Conservation (phyloP, 257 asterid species). For the Solanum sejunctum region DNA sequence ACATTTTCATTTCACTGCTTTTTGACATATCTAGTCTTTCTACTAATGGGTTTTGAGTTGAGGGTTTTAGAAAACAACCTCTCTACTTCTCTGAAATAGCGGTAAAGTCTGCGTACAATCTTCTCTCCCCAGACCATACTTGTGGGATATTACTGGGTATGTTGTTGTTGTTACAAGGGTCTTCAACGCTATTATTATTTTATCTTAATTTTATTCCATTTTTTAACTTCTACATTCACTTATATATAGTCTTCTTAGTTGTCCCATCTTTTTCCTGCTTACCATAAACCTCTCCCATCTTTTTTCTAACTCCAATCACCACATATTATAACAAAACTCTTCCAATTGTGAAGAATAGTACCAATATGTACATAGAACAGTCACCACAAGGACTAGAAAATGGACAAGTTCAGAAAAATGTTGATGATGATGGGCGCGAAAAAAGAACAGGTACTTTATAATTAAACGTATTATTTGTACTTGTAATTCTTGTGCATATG, state of each 20-base stretch:
- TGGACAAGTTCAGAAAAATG: neutral
- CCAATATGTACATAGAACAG: neutral
- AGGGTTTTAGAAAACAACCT: too few relatives aligned
- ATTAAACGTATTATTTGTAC: too few relatives aligned
- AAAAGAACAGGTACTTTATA: slow-evolving; percentile 10
- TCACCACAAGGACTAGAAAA: neutral
- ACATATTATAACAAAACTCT: neutral
- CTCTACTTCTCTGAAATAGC: too few relatives aligned
- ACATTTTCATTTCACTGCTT: too few relatives aligned
- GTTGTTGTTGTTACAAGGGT: too few relatives aligned
- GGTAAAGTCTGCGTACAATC: too few relatives aligned
- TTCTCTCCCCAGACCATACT: too few relatives aligned
- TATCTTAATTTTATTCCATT: neutral
- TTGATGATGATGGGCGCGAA: slow-evolving; percentile 2
- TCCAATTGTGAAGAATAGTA: neutral
- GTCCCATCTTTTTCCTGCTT: neutral
- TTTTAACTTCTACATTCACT: neutral
- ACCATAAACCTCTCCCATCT: neutral
- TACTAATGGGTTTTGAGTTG: too few relatives aligned
- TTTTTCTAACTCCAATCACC: neutral
- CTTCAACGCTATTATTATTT: neutral
- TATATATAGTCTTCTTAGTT: neutral
- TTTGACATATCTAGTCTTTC: too few relatives aligned
- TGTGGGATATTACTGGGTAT: too few relatives aligned
- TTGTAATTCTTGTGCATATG: too few relatives aligned